phyloP scores from a whole-genome alignment of 805 yeast genomes.

The Komagataella kurtzmanii region DNA sequence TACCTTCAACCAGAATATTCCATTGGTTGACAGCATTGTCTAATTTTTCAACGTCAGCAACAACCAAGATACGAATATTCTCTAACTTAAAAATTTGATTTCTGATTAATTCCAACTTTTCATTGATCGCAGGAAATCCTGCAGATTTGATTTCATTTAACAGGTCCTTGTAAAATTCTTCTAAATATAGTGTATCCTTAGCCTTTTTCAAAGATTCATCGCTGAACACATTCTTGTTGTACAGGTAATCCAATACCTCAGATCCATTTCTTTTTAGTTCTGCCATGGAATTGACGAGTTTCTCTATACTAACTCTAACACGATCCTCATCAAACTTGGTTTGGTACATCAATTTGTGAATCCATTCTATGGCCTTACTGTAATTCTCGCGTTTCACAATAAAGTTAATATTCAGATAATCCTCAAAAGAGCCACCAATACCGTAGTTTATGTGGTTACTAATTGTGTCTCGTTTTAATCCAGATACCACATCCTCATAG shows the following conservation, averaged over 20 bases:
- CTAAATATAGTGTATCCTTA: constrained; percentile 52
- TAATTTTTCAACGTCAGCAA: constrained; percentile 51
- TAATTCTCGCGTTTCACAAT: constrained; percentile 54
- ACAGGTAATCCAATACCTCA: constrained; percentile 51
- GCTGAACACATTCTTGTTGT: constrained; percentile 36
- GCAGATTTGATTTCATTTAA: constrained; percentile 41
- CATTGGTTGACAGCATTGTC: constrained; percentile 47
- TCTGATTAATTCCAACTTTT: constrained; percentile 39
- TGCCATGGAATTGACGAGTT: constrained; percentile 42
- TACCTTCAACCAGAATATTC: constrained; percentile 21
- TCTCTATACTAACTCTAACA: constrained; percentile 51
- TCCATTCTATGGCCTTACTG: constrained; percentile 62
- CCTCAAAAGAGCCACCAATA: constrained; percentile 47
- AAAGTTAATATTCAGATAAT: constrained; percentile 47
- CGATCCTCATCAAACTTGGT: constrained; percentile 64
- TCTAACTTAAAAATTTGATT: constrained; percentile 35
- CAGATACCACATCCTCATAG: constrained; percentile 65
- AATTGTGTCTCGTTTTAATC: constrained; percentile 62
- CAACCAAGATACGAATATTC: constrained; percentile 54
- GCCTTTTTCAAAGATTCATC: constrained; percentile 54
- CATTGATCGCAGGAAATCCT: constrained; percentile 28
- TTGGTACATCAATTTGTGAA: constrained; percentile 46
- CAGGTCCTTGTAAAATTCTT: constrained; percentile 35
- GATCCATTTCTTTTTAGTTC: constrained; percentile 53
- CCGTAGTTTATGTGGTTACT: constrained; percentile 43